Evolutionary conservation across 257 asterid species (phyloP).

Genomic region (Capsicum pubescens): DNA sequence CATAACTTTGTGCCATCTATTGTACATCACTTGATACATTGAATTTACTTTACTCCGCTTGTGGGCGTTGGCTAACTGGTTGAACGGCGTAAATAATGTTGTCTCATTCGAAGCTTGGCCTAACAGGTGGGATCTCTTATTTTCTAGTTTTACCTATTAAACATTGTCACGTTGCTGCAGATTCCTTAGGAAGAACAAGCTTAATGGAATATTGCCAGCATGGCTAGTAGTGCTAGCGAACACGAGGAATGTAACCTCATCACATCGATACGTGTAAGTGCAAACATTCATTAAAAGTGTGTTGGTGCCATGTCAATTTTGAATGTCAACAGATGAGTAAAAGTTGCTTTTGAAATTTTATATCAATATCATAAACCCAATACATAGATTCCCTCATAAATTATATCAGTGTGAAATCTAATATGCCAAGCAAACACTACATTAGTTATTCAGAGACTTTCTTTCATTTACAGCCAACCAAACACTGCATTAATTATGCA

Average conservation of each 20-base stretch:
- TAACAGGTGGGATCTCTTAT: not conserved
- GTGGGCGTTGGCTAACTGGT: not conserved
- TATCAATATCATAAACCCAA: not conserved
- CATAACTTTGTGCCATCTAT: not conserved
- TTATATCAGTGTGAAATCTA: not conserved
- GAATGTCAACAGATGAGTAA: not conserved
- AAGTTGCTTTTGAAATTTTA: not conserved
- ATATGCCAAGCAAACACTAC: not conserved
- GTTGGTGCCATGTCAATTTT: conserved; percentile 3
- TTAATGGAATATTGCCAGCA: conserved; percentile 24
- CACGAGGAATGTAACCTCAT: not conserved
- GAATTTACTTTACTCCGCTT: not conserved
- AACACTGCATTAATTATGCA: not conserved
- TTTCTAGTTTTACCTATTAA: not conserved
- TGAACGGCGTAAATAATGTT: not conserved
- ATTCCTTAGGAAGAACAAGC: conserved; percentile 34
- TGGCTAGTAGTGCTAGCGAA: conserved; percentile 18
- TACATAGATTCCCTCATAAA: not conserved
- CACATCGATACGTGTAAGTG: not conserved
- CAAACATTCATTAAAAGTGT: not conserved
- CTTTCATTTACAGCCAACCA: not conserved
- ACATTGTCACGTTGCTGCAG: conserved; percentile 16
- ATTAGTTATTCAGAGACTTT: not conserved
- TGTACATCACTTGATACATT: not conserved
- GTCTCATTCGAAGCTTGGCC: not conserved